Percentiles rank a stretch among this genome's conserved stretches.
phyloP scores from a whole-genome alignment of 2,329 filamentous ascomycete genomes.

The Claviceps purpurea region DNA sequence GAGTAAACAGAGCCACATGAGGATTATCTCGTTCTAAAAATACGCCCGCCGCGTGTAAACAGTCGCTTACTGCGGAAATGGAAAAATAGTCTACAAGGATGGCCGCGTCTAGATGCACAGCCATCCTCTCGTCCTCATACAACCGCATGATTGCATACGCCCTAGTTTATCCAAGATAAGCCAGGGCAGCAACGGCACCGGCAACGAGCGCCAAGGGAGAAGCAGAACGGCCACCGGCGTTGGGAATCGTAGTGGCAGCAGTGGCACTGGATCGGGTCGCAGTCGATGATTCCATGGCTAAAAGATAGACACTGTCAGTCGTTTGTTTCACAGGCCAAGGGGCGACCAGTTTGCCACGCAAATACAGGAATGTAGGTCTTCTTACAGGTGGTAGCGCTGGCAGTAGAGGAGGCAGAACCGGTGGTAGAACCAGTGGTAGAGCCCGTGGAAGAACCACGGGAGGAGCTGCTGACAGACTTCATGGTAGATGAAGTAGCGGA shows the following conservation, averaged over 20 bases:
- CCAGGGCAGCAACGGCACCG: constrained; percentile 21
- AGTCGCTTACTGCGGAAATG: no score
- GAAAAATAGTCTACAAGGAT: not conserved
- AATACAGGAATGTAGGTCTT: not conserved
- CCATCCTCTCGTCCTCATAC: not conserved
- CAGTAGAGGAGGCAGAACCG: not conserved
- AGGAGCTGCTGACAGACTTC: constrained; percentile 3
- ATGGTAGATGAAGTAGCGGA: constrained; percentile 3
- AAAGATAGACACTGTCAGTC: no score
- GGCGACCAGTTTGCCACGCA: no score
- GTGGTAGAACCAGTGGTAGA: constrained; percentile 2
- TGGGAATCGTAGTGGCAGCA: constrained; percentile 15
- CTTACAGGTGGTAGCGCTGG: constrained; percentile 8
- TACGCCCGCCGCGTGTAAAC: no score
- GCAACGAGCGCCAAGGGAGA: constrained; percentile 20
- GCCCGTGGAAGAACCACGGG: not conserved
- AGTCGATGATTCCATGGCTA: not conserved
- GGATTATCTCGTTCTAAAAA: no score
- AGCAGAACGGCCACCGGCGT: constrained; percentile 17
- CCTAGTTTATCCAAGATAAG: constrained; percentile 16
- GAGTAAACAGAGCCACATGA: no score
- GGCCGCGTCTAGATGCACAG: not conserved
- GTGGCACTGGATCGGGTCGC: constrained; percentile 1
- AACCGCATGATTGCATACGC: not conserved
- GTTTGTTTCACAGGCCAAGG: no score